Base-by-base conservation (phyloP, 164 flowering plant species). In the Liquidambar formosana region DNA sequence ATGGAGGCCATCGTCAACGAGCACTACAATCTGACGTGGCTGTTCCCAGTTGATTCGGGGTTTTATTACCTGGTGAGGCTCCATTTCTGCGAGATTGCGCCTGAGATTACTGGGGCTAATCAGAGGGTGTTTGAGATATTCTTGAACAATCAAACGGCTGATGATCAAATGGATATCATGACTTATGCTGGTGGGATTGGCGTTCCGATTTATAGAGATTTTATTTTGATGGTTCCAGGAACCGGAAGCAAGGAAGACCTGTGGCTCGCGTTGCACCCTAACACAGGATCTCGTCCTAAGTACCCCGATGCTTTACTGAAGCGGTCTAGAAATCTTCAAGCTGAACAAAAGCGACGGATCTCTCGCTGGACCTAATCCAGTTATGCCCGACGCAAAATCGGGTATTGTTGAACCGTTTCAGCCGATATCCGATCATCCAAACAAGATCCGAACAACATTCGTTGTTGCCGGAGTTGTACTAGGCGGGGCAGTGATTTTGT, bases 311-410 rank as follows among this genome's bases (percentile, higher is more conserved):
- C 73, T 8, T 33, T 76, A 12, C 21, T 76, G 6, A 76, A 72
- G n/a, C 43, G 79, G 79, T 15, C 10, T 76, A 0, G 79, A 76
- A 64, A 54, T 76, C 5, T 76, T 76, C 27, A 76, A 76, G 48
- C 18, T 76, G 6, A 76, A 65, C 22, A 15, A 65, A 2, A 12
- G 22, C 18, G 47, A 64, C 10, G 72, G 72, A 1, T 66, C 27
- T 26, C 75, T 75, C 13, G 75, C 75, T 15, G 76, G 76, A 2
- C 68, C 58, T 21, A 73, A 73, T 62, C 76, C 72, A 0, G 21
- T 15, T 2, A 38, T 65, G 27, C 51, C 67, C 12, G 47, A 16
- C 22, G 47, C 67, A 33, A 12, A 41, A 23, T 13, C 62, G 19
- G 16, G 28, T 19, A 8, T 21, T 2, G 16, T 62, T 14, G 49